A percentile compares a stretch with the other conserved stretches of the same genome.
phyloP scores from a whole-genome alignment of 169 alveolate species.

The Plasmodium vivax region DNA sequence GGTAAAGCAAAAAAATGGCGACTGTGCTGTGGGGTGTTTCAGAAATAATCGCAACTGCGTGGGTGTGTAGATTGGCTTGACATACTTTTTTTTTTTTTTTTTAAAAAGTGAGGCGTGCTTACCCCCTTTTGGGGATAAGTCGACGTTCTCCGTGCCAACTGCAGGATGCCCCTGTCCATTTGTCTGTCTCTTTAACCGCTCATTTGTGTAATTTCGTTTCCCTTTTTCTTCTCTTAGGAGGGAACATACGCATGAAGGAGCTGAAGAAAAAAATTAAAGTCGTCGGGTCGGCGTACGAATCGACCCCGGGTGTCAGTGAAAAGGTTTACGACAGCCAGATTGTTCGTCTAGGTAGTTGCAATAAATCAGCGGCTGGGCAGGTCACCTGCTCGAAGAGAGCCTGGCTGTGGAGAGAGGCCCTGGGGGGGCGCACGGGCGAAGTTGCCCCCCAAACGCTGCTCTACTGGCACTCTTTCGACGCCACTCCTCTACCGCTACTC shows the following conservation, averaged over 20 bases:
- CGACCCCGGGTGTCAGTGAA: constrained; percentile 89
- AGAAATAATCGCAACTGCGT: too few relatives aligned
- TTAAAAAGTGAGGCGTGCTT: not conserved
- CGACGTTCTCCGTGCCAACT: not conserved
- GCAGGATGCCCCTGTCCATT: not conserved
- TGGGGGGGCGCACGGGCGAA: not conserved
- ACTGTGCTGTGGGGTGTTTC: not conserved
- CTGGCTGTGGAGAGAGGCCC: not conserved
- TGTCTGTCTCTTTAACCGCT: not conserved
- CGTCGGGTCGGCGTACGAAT: constrained; percentile 91
- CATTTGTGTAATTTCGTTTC: not conserved
- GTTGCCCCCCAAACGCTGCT: not conserved
- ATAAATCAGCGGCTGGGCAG: not conserved
- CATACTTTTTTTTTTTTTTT: too few relatives aligned
- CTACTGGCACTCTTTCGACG: too few relatives aligned
- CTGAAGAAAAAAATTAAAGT: constrained; percentile 84
- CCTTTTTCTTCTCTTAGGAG: constrained; percentile 79
- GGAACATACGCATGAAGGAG: constrained; percentile 83
- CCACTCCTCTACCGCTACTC: not conserved
- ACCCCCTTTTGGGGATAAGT: not conserved
- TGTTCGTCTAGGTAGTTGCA: constrained; percentile 65
- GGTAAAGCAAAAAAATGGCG: not conserved
- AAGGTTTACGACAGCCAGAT: constrained; percentile 85
- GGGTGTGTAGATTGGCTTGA: too few relatives aligned
- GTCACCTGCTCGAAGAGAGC: not conserved